Base-by-base conservation (phyloP, 768 basidiomycete genomes). In the Pisolithus orientalis region DNA sequence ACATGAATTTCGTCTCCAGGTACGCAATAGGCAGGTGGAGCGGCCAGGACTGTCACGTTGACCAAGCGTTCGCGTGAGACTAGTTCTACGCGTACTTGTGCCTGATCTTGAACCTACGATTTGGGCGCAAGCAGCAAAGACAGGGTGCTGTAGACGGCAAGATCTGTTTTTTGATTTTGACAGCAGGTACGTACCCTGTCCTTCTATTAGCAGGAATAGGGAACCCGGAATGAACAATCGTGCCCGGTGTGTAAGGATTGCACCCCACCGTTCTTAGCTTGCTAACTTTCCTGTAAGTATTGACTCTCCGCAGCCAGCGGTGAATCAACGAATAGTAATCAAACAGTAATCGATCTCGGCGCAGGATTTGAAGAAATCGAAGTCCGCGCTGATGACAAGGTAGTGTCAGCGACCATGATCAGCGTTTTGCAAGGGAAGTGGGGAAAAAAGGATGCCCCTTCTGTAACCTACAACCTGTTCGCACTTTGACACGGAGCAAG, bases 31-130 rank as follows among this genome's bases (percentile, higher is more conserved):
- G 96, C 86, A 1, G 91, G 94, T 5, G 93, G 87, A 9, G 94
- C 78, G 34, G 93, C 82, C 59, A 97, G 91, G 13, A 92, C 86
- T 0, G 96, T 95, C 84, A 99, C 94, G 66, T 98, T 99, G 58
- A 96, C 77, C 47, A 98, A 74, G 0, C 95, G 78, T 65, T 96
- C 92, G 57, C 85, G 88, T 57, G 98, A 74, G 8, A 97, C 76
- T 16, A 96, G 75, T 2, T 91, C 95, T 44, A 95, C 80, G 55
- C 87, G 81, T 14, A 74, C 72, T 34, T 71, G 67, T 38, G 60
- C 29, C 24, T 50, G 45, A 8, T 51, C 10, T 1, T 39, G 38
- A 3, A 65, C 43, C 32, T 27, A 25, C 27, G 51, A 43, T 29
- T 51, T 38, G 45, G 74, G 74, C n/a, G 73, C 75, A 53, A 88